Evolutionary conservation across 108 stramenopile species (phyloP), one percentile per base, ranked within the genome.

Genomic region (Nitzschia sp.): DNA sequence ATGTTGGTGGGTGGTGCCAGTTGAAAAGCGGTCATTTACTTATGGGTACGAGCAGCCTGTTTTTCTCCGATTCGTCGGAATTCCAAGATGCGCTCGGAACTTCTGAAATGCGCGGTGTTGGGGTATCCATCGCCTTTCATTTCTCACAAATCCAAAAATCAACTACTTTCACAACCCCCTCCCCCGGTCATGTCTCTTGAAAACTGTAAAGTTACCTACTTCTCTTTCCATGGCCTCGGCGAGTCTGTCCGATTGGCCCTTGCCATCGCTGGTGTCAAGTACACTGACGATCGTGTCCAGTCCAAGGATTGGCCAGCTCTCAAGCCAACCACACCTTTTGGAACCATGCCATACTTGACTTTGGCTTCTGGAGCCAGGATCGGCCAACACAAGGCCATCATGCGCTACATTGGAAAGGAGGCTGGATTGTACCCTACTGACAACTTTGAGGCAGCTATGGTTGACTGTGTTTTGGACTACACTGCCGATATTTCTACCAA

Each of bases 291-390:
- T 6, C 66, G 73, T 22, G 15, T 75, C 14, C 10, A 14, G 12
- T 34, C 51, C 3, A 25, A 21, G 21, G 66, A 75, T 37, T 75
- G 73, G 73, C 67, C 67, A 8, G n/a, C 44, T 0, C 7, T 75
- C 57, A 75, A 75, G 67, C 67, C 67, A 0, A 75, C 73, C 10
- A 69, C 73, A 14, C 73, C 73, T 11, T 46, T 58, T 11, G 73
- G 73, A 62, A 34, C 25, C 21, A 41, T 75, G 26, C 73, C 73
- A 14, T 48, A 52, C 10, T 39, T 75, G 22, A 73, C 65, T 22
- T 26, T 73, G 11, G 26, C 57, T 15, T 25, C 50, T 52, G 72
- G 63, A 3, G 41, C 38, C 24, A 68, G 60, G 73, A 46, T 75
- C 11, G 67, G 42, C 21, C 73, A 75, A 44, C 37, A 39, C n/a